Evolutionary conservation across 306 rosid species (phyloP).

Genomic region (Lathyrus aphaca): DNA sequence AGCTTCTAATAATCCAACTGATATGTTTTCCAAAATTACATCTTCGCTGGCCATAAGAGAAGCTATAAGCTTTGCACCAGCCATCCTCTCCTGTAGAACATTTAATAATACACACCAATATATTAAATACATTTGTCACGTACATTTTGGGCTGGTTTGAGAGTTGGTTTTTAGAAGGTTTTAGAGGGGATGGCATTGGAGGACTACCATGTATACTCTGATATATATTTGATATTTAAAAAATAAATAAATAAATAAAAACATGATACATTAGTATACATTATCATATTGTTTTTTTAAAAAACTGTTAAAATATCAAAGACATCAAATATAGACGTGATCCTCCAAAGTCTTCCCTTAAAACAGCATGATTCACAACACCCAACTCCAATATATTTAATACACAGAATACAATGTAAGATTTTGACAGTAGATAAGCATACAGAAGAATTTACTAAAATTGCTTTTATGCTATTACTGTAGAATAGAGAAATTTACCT

Average conservation of each 20-base stretch:
- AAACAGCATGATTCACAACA: neutral
- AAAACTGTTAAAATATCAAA: too few species aligned
- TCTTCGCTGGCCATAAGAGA: constrained; percentile 91
- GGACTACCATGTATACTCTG: too few species aligned
- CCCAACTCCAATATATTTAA: constrained; percentile 2
- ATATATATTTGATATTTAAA: too few species aligned
- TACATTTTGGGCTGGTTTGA: neutral
- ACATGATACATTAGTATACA: too few species aligned
- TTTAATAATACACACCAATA: constrained; percentile 24
- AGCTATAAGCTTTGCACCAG: constrained; percentile 82
- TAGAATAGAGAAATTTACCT: constrained; percentile 52
- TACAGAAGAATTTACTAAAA: neutral
- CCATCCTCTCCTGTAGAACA: constrained; percentile 76
- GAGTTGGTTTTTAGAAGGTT: too few species aligned
- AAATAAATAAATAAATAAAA: too few species aligned
- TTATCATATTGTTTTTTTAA: too few species aligned
- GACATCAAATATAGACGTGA: too few species aligned
- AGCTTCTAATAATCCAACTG: constrained; percentile 67
- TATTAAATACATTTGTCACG: neutral
- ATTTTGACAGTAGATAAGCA: neutral
- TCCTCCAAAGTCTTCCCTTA: too few species aligned
- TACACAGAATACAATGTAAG: neutral
- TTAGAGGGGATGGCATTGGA: too few species aligned
- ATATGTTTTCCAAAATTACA: constrained; percentile 65
- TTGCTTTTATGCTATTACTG: neutral